Evolutionary conservation across 2,329 filamentous ascomycete species (phyloP).

Genomic region (Nigrograna mackinnonii): DNA sequence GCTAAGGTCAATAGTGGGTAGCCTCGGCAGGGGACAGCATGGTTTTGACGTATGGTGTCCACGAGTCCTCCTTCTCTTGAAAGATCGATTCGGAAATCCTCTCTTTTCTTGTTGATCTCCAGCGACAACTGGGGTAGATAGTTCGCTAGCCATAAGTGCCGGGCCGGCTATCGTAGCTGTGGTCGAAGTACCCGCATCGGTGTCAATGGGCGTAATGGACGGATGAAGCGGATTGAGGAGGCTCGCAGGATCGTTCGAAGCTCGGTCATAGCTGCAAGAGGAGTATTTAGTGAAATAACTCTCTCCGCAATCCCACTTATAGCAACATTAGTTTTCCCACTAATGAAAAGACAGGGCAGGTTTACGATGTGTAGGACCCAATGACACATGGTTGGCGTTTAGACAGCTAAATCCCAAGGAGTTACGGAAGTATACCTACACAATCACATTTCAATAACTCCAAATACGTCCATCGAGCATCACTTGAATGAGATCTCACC

Average conservation of each 20-base stretch:
- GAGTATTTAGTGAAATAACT: constrained; percentile 31
- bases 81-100: neutral
- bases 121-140: too few relatives aligned
- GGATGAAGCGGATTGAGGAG: constrained; percentile 26
- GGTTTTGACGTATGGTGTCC: neutral
- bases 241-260: constrained; percentile 16
- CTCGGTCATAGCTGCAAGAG: constrained; percentile 27
- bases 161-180: neutral
- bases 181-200: neutral
- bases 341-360: neutral
- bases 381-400: too few relatives aligned
- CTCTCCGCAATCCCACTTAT: constrained; percentile 28
- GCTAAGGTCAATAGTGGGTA: constrained; percentile 7
- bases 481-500: too few relatives aligned
- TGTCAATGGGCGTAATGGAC: constrained; percentile 14
- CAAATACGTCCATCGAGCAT: too few relatives aligned
- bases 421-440: too few relatives aligned
- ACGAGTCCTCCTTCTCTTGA: neutral
- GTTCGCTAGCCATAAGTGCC: neutral
- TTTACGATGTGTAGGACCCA: constrained; percentile 24
- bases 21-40: neutral
- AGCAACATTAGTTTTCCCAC: neutral
- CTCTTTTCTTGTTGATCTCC: neutral
- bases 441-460: too few relatives aligned
- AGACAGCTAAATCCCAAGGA: too few relatives aligned